Conservation (phyloP, 805 yeast genomes). For the Candida montana region DNA sequence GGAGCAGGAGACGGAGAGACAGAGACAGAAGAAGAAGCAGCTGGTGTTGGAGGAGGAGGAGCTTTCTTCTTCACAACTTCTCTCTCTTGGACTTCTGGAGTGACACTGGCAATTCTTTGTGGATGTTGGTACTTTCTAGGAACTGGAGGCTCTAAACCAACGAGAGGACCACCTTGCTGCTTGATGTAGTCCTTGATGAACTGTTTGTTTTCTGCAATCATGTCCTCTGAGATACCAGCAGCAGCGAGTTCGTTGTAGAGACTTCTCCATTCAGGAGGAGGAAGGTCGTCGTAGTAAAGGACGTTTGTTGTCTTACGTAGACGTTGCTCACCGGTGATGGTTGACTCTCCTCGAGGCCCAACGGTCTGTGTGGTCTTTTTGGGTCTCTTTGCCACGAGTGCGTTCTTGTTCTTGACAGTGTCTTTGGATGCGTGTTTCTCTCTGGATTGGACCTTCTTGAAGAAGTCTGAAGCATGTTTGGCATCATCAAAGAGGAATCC, state of each 20-base stretch:
- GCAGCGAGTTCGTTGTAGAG: slow-evolving; percentile 66
- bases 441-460: slow-evolving; percentile 66
- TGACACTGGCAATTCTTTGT: no score
- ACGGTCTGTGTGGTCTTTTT: slow-evolving; percentile 21
- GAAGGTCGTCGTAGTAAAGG: slow-evolving; percentile 68
- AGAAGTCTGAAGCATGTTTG: slow-evolving; percentile 80
- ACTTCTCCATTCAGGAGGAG: slow-evolving; percentile 81
- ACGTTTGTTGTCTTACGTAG: slow-evolving; percentile 51
- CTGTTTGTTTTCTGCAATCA: slow-evolving; percentile 82
- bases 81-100: no score
- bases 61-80: slow-evolving; percentile 37
- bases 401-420: slow-evolving; percentile 81
- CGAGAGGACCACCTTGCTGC: slow-evolving; percentile 72
- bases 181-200: slow-evolving; percentile 75
- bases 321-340: slow-evolving; percentile 44
- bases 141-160: slow-evolving; percentile 79
- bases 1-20: slow-evolving; percentile 24
- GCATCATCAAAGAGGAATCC: slow-evolving; percentile 89
- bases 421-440: slow-evolving; percentile 84
- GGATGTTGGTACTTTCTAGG: slow-evolving; percentile 52
- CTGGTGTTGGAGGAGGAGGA: slow-evolving; percentile 37
- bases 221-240: slow-evolving; percentile 79
- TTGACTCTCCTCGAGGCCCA: slow-evolving; percentile 26
- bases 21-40: slow-evolving; percentile 16
- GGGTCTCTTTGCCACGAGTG: slow-evolving; percentile 69